Evolutionary conservation across 352 stramenopile genomes (phyloP).

Genomic region (Elongisporangium senticosum): DNA sequence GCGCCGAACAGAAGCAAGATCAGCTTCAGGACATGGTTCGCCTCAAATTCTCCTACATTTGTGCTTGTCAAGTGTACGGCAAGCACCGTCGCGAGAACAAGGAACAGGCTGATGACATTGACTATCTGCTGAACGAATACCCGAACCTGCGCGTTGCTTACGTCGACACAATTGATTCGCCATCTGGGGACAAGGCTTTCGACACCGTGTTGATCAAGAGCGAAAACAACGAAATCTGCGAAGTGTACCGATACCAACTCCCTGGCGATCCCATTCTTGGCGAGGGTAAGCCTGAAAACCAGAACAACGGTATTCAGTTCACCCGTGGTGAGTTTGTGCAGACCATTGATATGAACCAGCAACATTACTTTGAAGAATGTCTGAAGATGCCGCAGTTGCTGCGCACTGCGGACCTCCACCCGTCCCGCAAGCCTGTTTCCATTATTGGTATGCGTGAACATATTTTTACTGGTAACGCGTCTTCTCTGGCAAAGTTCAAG

Average conservation of each 20-base stretch:
- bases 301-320: conserved; percentile 79
- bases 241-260: conserved; percentile 78
- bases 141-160: conserved; percentile 83
- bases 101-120: conserved; percentile 71
- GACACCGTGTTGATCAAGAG: conserved; percentile 79
- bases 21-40: conserved; percentile 83
- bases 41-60: conserved; percentile 86
- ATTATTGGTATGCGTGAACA: conserved; percentile 86
- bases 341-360: conserved; percentile 89
- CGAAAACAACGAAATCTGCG: conserved; percentile 60
- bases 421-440: conserved; percentile 60
- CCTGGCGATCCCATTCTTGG: conserved; percentile 79
- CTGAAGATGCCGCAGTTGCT: conserved; percentile 83
- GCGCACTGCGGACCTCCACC: conserved; percentile 60
- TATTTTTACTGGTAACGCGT: conserved; percentile 84
- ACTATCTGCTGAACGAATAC: conserved; percentile 75
- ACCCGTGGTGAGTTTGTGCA: conserved; percentile 81
- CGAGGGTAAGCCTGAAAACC: conserved; percentile 83
- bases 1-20: conserved; percentile 67
- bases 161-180: conserved; percentile 56
- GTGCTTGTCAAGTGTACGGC: conserved; percentile 79
- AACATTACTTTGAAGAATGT: conserved; percentile 85
- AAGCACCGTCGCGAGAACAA: conserved; percentile 66
- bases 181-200: conserved; percentile 37
- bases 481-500: conserved; percentile 82